phyloP scores from a whole-genome alignment of 2,329 filamentous ascomycete genomes.

The Penicillium sp. region DNA sequence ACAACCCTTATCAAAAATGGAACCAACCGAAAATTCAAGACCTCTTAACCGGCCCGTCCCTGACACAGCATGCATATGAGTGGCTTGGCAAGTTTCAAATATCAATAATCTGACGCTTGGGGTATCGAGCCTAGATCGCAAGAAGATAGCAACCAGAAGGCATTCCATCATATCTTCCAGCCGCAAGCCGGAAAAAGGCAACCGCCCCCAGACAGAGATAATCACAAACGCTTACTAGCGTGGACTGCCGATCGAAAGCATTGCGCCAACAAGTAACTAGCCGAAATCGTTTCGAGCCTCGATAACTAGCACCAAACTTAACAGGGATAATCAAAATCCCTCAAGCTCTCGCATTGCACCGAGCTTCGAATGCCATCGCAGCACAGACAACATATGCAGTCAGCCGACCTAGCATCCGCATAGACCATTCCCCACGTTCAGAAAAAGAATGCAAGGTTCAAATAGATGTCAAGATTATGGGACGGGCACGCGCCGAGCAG shows the following conservation, averaged over 20 bases:
- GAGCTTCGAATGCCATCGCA: conserved; percentile 32
- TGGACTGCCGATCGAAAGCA: background rate
- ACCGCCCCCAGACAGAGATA: background rate
- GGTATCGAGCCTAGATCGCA: background rate
- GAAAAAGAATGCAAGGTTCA: conserved; percentile 13
- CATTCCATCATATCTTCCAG: background rate
- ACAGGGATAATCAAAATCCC: background rate
- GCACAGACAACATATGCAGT: conserved; percentile 41
- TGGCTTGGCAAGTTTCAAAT: background rate
- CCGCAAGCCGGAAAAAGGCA: background rate
- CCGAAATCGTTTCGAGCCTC: background rate
- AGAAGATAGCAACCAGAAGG: background rate
- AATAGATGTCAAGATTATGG: background rate
- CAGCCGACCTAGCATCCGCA: conserved; percentile 25
- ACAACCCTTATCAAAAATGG: background rate
- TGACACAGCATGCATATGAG: background rate
- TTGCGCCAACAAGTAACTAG: conserved; percentile 3
- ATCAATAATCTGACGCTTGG: background rate
- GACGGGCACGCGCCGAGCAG: background rate
- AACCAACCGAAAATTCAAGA: background rate
- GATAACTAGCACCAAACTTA: background rate
- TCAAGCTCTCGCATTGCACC: background rate
- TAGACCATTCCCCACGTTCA: conserved; percentile 12
- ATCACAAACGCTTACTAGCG: background rate
- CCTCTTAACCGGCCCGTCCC: background rate